Conservation (phyloP, 495 filamentous ascomycete species). For the Trichoderma erinaceum region DNA sequence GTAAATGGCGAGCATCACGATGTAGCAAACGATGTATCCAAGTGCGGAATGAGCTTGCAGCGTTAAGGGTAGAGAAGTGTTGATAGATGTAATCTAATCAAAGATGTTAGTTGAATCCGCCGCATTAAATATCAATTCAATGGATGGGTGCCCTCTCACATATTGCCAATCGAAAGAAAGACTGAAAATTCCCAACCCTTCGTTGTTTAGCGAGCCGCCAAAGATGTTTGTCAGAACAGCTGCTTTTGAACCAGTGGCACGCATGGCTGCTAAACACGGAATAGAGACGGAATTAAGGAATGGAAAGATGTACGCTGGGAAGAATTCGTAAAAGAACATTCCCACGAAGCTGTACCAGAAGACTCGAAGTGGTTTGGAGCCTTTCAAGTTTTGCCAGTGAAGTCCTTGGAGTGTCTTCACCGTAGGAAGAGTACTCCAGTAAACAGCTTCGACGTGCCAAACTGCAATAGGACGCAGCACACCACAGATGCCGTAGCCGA, state of each 20-base stretch:
- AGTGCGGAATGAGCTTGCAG: constrained; percentile 27
- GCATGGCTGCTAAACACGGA: constrained; percentile 22
- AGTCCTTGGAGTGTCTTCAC: constrained; percentile 23
- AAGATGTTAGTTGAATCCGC: background rate
- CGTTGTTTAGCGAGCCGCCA: constrained; percentile 20
- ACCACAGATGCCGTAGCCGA: constrained; percentile 36
- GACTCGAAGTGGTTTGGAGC: constrained; percentile 21
- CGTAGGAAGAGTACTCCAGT: constrained; percentile 23
- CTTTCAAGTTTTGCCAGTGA: constrained; percentile 22
- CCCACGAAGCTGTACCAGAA: constrained; percentile 20
- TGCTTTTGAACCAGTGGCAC: constrained; percentile 20
- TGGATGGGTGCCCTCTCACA: constrained; percentile 14
- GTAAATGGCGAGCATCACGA: constrained; percentile 44
- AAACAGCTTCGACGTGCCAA: constrained; percentile 37
- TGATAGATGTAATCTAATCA: constrained; percentile 16
- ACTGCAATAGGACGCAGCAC: constrained; percentile 28
- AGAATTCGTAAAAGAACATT: constrained; percentile 24
- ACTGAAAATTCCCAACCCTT: constrained; percentile 22
- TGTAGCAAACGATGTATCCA: constrained; percentile 43
- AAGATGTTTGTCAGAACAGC: constrained; percentile 13
- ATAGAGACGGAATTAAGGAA: constrained; percentile 22
- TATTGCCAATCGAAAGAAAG: constrained; percentile 26
- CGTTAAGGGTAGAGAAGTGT: constrained; percentile 23
- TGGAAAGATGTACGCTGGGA: constrained; percentile 25
- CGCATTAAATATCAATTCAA: background rate